Evolutionary conservation across 2,329 filamentous ascomycete genomes (phyloP), one percentile per base, ranked within the genome.

Genomic region (Penicillium sp.): DNA sequence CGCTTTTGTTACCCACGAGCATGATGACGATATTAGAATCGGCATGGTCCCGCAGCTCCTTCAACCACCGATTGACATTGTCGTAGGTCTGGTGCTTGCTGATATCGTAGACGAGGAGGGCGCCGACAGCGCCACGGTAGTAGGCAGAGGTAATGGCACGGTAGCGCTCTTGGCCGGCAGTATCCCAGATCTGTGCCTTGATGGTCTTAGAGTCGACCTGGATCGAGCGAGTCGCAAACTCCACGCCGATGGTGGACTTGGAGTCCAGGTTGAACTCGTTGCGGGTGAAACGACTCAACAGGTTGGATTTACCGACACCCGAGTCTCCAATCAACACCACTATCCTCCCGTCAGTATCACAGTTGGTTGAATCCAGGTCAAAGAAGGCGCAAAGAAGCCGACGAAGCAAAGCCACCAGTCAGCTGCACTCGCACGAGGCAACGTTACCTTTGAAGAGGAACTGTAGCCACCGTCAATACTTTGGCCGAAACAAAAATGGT

Each of bases 101-200:
- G 72, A 97, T 97, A 71, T 98, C 91, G 77, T 98, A 98, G 64
- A 98, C 93, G 53, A 98, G 87, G 46, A 98, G 83, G 50, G 93
- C 93, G 60, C 93, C 93, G 41, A 98, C 93, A 39, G 93, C 94
- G 62, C 93, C 94, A 61, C 93, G 86, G 74, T 98, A 98, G 78
- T 98, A 98, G 57, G 93, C 93, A 45, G 93, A 96, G 58, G 93
- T 98, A 70, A 98, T 98, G 68, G 93, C 93, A 68, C 94, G 87
- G 77, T 97, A 98, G 69, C 93, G 86, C 75, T 98, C 93, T 76
- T 98, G 93, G 57, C 93, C 93, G 56, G 93, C 93, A 44, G 93
- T 98, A 77, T 98, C 93, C 93, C 94, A 98, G 64, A 98, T 98
- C 77, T 98, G 93, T 59, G 93, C 93, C 80, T 98, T 98, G 83